Conservation (phyloP, 1,284 basidiomycete species). For the Mycena citricolor region DNA sequence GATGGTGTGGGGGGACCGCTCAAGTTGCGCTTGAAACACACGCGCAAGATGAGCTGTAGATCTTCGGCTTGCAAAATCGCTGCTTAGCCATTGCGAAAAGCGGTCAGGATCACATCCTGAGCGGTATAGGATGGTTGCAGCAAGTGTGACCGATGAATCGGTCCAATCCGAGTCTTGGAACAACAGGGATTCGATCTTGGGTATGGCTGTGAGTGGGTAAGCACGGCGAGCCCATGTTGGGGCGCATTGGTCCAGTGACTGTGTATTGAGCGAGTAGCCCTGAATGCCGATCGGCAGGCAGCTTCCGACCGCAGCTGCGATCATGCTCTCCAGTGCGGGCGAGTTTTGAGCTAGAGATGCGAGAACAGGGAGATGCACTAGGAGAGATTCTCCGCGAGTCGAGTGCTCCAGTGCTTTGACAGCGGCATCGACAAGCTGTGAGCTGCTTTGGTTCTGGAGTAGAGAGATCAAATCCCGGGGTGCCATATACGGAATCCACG, state of each 20-base stretch:
- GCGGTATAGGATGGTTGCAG: slow-evolving; percentile 45
- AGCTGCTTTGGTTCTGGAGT: slow-evolving; percentile 31
- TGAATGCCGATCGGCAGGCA: slow-evolving; percentile 45
- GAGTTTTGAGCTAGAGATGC: slow-evolving; percentile 38
- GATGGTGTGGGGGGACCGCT: slow-evolving; percentile 24
- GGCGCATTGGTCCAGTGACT: slow-evolving; percentile 4
- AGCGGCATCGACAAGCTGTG: slow-evolving; percentile 31
- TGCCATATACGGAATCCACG: slow-evolving; percentile 29
- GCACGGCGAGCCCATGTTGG: slow-evolving; percentile 30
- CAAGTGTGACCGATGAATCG: slow-evolving; percentile 37
- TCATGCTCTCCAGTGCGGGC: slow-evolving; percentile 44
- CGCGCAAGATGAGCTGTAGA: slow-evolving; percentile 32
- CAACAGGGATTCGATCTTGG: slow-evolving; percentile 37
- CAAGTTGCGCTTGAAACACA: slow-evolving; percentile 44
- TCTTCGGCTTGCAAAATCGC: slow-evolving; percentile 24
- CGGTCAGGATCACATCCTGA: slow-evolving; percentile 19
- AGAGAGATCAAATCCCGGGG: slow-evolving; percentile 37
- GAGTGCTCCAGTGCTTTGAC: slow-evolving; percentile 32
- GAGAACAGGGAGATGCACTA: slow-evolving; percentile 33
- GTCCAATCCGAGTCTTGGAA: slow-evolving; percentile 39
- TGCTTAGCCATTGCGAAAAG: slow-evolving; percentile 32
- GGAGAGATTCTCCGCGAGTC: slow-evolving; percentile 26
- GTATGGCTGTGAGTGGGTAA: slow-evolving; percentile 21
- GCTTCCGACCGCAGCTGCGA: slow-evolving; percentile 41
- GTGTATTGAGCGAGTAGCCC: slow-evolving; percentile 29